Percentiles rank a stretch among this genome's conserved stretches.
These are phyloP conservation scores for Papilionanthe hybrid DNA, from an alignment of 116 monocot genomes.

Conservation along the genomic window DNA sequence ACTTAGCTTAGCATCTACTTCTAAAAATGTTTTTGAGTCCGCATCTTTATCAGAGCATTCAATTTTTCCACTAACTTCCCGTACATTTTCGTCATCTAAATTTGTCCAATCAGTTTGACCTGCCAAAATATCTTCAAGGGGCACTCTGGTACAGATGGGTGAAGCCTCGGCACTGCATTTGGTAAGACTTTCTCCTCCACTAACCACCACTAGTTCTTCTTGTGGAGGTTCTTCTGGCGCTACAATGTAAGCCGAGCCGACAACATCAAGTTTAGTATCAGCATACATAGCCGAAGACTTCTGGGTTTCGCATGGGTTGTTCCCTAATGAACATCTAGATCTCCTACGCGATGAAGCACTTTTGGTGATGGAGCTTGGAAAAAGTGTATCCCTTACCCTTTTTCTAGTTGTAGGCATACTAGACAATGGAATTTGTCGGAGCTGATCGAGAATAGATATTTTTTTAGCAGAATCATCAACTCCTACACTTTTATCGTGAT, in stretches of 20 bases:
- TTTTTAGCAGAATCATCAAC: constrained; percentile 32
- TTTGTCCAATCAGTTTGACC: constrained; percentile 16
- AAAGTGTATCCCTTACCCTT: constrained; percentile 39
- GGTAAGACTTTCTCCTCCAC: constrained; percentile 11
- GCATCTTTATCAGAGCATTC: constrained; percentile 20
- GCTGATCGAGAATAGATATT: constrained; percentile 58
- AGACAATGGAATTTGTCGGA: constrained; percentile 45
- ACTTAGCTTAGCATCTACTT: constrained; percentile 12
- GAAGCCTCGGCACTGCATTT: constrained; percentile 10
- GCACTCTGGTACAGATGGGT: constrained; percentile 10
- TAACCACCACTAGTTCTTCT: constrained; percentile 8
- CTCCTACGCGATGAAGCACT: constrained; percentile 36
- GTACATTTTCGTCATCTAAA: constrained; percentile 9
- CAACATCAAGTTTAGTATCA: constrained; percentile 12
- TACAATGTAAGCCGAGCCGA: constrained; percentile 14
- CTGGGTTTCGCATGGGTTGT: constrained; percentile 26
- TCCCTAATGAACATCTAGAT: constrained; percentile 45
- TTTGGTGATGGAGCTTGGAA: constrained; percentile 29
- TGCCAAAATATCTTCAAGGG: constrained; percentile 4
- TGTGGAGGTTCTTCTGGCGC: constrained; percentile 14
- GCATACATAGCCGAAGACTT: constrained; percentile 19
- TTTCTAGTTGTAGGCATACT: constrained; percentile 37
- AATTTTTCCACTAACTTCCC: constrained; percentile 22
- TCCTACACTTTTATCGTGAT: constrained; percentile 21
- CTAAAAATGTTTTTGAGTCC: constrained; percentile 11